Conservation (phyloP, 2,329 filamentous ascomycete genomes). For the Cylindrodendrum hubeiense region DNA sequence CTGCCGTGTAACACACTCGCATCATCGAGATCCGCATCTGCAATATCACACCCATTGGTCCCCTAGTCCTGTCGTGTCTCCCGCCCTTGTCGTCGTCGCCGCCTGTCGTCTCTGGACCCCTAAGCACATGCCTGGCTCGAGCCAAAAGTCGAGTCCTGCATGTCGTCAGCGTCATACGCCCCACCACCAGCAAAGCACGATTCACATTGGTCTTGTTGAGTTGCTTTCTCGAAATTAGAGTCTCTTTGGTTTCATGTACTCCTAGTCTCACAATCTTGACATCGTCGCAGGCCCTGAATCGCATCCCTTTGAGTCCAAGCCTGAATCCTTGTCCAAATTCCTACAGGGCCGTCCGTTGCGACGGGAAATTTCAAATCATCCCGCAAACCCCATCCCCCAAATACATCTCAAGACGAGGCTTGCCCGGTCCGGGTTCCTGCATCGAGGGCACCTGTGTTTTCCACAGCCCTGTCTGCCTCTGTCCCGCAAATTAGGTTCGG, state of each 20-base stretch:
- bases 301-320: neutral
- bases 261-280: constrained; percentile 4
- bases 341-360: neutral
- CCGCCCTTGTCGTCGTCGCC: constrained; percentile 1
- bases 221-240: constrained; percentile 12
- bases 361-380: neutral
- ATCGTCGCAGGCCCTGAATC: constrained; percentile 11
- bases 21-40: constrained; percentile 46
- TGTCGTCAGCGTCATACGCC: constrained; percentile 4
- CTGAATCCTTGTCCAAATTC: constrained; percentile 4
- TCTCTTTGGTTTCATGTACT: constrained; percentile 25
- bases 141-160: neutral
- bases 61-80: neutral
- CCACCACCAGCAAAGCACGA: neutral
- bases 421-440: constrained; percentile 29
- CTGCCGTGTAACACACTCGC: constrained; percentile 39
- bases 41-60: constrained; percentile 26
- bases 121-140: neutral
- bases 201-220: constrained; percentile 5
- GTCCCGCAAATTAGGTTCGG: constrained; percentile 38
- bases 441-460: constrained; percentile 29
- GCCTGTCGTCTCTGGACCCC: neutral
- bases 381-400: constrained; percentile 1
- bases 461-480: constrained; percentile 34
- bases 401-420: constrained; percentile 5